phyloP scores from a whole-genome alignment of 202 grass and related monocot species.

The Panicum hallii region DNA sequence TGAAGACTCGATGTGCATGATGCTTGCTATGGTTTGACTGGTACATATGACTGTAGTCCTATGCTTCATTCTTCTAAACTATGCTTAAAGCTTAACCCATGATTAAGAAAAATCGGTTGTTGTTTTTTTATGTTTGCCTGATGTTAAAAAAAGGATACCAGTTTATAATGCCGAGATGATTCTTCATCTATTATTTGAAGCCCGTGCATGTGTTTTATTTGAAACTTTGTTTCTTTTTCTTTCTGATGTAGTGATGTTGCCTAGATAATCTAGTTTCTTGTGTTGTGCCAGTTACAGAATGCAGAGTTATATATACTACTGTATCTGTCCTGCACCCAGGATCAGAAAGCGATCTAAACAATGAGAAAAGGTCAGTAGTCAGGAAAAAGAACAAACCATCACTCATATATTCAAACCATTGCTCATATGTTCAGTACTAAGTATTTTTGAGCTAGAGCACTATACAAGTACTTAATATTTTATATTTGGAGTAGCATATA shows the following conservation, averaged over 20 bases:
- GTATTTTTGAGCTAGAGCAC: slow-evolving; percentile 3
- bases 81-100: background rate
- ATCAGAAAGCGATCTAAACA: slow-evolving; percentile 17
- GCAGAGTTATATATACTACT: background rate
- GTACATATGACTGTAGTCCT: background rate
- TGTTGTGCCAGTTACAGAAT: slow-evolving; percentile 12
- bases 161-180: background rate
- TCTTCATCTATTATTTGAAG: background rate
- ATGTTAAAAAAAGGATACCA: background rate
- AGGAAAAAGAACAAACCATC: slow-evolving; percentile 10
- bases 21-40: background rate
- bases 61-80: background rate
- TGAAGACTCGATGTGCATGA: slow-evolving; percentile 27
- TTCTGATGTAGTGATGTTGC: background rate
- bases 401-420: slow-evolving; percentile 8
- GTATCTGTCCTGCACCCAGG: background rate
- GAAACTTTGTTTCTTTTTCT: background rate
- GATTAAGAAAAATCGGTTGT: background rate
- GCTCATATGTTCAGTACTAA: background rate
- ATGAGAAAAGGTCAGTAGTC: slow-evolving; percentile 5
- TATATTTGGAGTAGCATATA: too few species aligned
- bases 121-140: background rate
- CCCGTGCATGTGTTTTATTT: background rate
- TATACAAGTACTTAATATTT: slow-evolving; percentile 15
- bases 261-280: slow-evolving; percentile 18